Base-by-base conservation (phyloP, 2,329 filamentous ascomycete genomes). In the Clonostachys rosea region DNA sequence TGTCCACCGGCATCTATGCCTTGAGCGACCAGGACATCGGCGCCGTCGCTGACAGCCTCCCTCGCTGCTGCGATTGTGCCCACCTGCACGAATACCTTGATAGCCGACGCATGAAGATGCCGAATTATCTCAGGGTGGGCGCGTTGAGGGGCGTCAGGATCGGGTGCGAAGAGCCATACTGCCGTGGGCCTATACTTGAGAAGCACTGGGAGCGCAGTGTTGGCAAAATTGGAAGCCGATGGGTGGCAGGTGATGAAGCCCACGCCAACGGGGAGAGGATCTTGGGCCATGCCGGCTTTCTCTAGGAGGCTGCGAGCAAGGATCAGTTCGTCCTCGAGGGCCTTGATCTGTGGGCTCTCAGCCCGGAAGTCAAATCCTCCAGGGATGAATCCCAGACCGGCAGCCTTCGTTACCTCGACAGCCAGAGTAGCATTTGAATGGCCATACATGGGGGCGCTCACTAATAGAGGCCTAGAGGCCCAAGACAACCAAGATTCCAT, bases 101-200 rank as follows among this genome's bases (percentile, higher is more conserved):
- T 67, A 39, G 56, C 64, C 6, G 52, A 44, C 7, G 45, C 54
- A 13, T 62, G 47, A 5, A 16, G 43, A 48, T 64, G 65, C 33
- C 71, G 50, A 4, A 60, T 60, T 43, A 56, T 50, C 35, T 75
- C 63, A 40, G 75, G 66, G 44, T 47, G 55, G 7, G 48, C 53
- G 46, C 70, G 64, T 11, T 68, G 65, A 14, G 68, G 64, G 17
- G 67, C 35, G 14, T 70, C 59, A 6, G 68, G 65, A 34, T 68
- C 64, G 3, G 82, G 81, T 4, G 83, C 84, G 56, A 87, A 87
- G 42, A 88, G 72, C 84, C 84, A 88, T 9, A 84, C 69, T 1
- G 81, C 83, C 3, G 74, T 75, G 2, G 83, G 82, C 0, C 63
- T 64, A 59, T 82, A 75, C 50, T 69, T 64, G 20, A 58, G 57